Percentiles rank a stretch among this genome's conserved stretches.
Evolutionary conservation across 495 filamentous ascomycete genomes (phyloP).

Genomic region (Annulohypoxylon moriforme): DNA sequence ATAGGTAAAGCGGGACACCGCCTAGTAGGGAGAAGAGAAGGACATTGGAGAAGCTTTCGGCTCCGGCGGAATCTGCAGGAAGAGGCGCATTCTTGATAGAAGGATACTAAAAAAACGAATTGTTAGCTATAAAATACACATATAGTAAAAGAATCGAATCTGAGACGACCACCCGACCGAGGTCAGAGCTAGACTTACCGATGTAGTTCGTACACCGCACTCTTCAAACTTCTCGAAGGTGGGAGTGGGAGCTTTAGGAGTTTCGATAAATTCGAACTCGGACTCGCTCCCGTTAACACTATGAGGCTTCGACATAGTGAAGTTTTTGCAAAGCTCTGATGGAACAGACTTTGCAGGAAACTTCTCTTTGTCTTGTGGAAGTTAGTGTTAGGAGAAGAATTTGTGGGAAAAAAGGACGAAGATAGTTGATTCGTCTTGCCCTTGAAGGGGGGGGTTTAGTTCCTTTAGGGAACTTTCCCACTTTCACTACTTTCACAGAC

Average conservation of each 20-base stretch:
- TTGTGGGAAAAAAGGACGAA: constrained; percentile 34
- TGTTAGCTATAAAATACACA: neutral
- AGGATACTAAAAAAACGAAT: constrained; percentile 65
- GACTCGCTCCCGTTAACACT: constrained; percentile 63
- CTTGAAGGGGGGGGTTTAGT: constrained; percentile 12
- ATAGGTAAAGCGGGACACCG: constrained; percentile 72
- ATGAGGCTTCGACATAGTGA: constrained; percentile 59
- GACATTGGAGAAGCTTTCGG: constrained; percentile 75
- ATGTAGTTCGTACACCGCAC: constrained; percentile 79
- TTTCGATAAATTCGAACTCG: constrained; percentile 81
- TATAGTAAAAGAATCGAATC: neutral
- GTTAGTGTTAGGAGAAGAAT: constrained; percentile 21
- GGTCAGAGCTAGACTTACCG: constrained; percentile 60
- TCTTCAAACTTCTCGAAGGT: constrained; percentile 68
- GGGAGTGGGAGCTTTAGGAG: constrained; percentile 71
- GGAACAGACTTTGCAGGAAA: constrained; percentile 29
- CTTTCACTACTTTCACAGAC: constrained; percentile 36
- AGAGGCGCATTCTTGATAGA: constrained; percentile 84
- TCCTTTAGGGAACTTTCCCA: constrained; percentile 17
- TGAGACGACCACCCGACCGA: too few species aligned
- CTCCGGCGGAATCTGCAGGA: constrained; percentile 78
- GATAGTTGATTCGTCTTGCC: constrained; percentile 31
- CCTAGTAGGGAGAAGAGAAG: constrained; percentile 68
- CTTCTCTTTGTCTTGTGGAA: constrained; percentile 20
- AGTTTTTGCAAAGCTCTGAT: constrained; percentile 40